Evolutionary conservation across 805 yeast species (phyloP).

Genomic region (Lipomyces starkeyi): DNA sequence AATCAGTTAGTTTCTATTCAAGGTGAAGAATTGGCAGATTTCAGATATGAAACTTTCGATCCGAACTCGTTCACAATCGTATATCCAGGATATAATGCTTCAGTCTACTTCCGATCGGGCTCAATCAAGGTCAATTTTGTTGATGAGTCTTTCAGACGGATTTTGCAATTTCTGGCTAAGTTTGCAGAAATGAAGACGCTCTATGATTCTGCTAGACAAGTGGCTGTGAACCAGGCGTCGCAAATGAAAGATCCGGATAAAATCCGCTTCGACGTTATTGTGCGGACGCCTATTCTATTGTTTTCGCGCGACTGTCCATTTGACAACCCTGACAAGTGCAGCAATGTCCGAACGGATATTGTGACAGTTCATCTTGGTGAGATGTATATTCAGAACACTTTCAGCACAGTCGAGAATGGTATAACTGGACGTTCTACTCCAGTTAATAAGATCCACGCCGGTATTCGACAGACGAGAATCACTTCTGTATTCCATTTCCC

Average conservation of each 20-base stretch:
- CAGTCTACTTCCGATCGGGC: conserved; percentile 70
- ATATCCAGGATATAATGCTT: conserved; percentile 55
- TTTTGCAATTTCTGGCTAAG: conserved; percentile 69
- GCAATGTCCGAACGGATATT: conserved; percentile 56
- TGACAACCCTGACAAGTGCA: conserved; percentile 47
- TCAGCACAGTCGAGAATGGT: conserved; percentile 47
- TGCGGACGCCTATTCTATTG: conserved; percentile 81
- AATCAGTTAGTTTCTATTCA: conserved; percentile 77
- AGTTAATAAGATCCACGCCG: conserved; percentile 66
- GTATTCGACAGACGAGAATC: conserved; percentile 74
- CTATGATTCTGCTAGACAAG: conserved; percentile 88
- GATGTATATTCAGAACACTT: conserved; percentile 69
- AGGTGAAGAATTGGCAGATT: conserved; percentile 80
- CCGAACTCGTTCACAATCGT: conserved; percentile 50
- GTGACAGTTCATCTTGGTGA: conserved; percentile 83
- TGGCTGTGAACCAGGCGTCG: conserved; percentile 82
- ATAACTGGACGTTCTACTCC: conserved; percentile 38
- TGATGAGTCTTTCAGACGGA: conserved; percentile 75
- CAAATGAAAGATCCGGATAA: conserved; percentile 62
- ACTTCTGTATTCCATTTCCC: conserved; percentile 63
- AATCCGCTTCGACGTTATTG: conserved; percentile 71
- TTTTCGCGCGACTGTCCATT: conserved; percentile 64
- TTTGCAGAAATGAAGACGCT: conserved; percentile 84
- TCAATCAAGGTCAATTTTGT: conserved; percentile 77
- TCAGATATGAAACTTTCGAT: conserved; percentile 83